Evolutionary conservation across 805 yeast species (phyloP), one percentile per base, ranked within the genome.

Genomic region (Alloascoidea africana): DNA sequence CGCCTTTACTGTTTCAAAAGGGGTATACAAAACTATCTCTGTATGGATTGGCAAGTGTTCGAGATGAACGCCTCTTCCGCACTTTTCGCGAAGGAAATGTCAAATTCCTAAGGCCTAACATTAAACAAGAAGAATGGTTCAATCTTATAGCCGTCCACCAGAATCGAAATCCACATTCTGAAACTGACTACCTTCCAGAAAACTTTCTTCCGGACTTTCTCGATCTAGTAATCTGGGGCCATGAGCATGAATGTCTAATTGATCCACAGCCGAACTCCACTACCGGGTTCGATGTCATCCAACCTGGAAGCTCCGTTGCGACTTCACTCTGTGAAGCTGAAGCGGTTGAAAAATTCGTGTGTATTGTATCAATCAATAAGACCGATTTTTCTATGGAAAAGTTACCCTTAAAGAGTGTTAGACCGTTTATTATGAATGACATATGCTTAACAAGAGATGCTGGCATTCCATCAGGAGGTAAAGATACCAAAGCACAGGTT

Each of bases 221-320:
- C 35, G 86, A 91, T 51, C 62, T 89, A 40, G 76, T 91, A 0
- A 59, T 87, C 2, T 91, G 98, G 98, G 98, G 98, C 14, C 98
- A 91, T 55, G 98, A 91, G 53, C 98, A 91, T 56, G 96, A 91
- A 52, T 85, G 96, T 50, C 66, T 77, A 3, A 83, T 89, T 1
- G 72, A 70, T 41, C 73, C 94, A 0, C 67, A 63, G 2, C 42
- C 48, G 3, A 70, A 67, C 41, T 62, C 72, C 1, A 66, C 65
- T 6, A 68, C 68, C 2, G 79, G 77, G 1, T 85, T 89, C 50
- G 73, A 73, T 39, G 85, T 86, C 0, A 63, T 91, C 30, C 96
- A 86, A 52, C 91, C 95, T 0, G 98, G 98, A 1, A 83, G 95
- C 1, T 81, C 95, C 0, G 81, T 91, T 14, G 96, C 94, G 0